Percentiles rank a stretch among this genome's conserved stretches.
phyloP scores from a whole-genome alignment of 1,139 yeast genomes.

The Pichia sp. region DNA sequence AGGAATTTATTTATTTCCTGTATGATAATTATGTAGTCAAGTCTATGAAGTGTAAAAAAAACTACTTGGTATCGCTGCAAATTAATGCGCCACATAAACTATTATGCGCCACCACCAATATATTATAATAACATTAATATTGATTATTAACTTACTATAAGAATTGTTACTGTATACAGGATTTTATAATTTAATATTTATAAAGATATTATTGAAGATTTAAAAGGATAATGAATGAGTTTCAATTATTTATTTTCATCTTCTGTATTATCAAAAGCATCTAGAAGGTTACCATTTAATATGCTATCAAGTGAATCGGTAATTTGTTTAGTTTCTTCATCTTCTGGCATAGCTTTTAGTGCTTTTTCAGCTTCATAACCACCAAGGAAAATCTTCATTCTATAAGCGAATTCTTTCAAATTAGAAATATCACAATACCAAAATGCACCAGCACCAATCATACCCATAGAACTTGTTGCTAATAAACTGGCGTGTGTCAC shows the following conservation, averaged over 20 bases:
- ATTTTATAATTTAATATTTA: too few species aligned
- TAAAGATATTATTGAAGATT: too few species aligned
- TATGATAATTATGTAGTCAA: too few species aligned
- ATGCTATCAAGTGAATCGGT: slow-evolving; percentile 30
- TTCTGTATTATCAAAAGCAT: slow-evolving; percentile 6
- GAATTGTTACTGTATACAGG: too few species aligned
- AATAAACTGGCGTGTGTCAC: slow-evolving; percentile 75
- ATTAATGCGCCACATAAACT: too few species aligned
- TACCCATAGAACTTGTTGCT: slow-evolving; percentile 66
- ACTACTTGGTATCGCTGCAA: too few species aligned
- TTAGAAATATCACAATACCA: slow-evolving; percentile 74
- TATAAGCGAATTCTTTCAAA: slow-evolving; percentile 64
- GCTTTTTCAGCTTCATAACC: slow-evolving; percentile 57
- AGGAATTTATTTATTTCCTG: too few species aligned
- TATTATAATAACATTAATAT: too few species aligned
- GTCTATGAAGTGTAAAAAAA: too few species aligned
- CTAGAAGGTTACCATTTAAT: slow-evolving; percentile 13
- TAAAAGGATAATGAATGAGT: too few species aligned
- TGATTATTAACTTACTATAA: too few species aligned
- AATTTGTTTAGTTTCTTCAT: slow-evolving; percentile 55
- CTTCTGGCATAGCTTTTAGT: slow-evolving; percentile 48
- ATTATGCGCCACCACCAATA: too few species aligned
- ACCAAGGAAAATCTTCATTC: slow-evolving; percentile 62
- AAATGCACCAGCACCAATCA: slow-evolving; percentile 68
- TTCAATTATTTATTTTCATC: neutral